Evolutionary conservation across 2,329 filamentous ascomycete species (phyloP).

Genomic region (Colletotrichum cereale): DNA sequence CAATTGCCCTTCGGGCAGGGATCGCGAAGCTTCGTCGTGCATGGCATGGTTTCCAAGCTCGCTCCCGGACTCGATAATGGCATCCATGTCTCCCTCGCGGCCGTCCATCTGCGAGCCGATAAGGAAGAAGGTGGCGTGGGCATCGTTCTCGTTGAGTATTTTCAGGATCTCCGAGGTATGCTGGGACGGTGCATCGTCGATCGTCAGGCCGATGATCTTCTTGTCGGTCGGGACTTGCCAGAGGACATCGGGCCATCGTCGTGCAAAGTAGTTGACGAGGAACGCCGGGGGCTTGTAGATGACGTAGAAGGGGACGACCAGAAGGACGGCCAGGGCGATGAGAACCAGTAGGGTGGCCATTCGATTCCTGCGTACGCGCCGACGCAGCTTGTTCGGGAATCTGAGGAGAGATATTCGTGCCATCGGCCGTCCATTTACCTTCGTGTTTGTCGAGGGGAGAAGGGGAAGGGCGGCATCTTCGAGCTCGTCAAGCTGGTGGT

Average conservation of each 20-base stretch:
- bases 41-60: constrained; percentile 91
- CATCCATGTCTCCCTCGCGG: constrained; percentile 65
- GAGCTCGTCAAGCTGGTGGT: constrained; percentile 6
- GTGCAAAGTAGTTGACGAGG: constrained; percentile 78
- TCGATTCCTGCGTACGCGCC: constrained; percentile 68
- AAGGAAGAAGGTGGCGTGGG: constrained; percentile 87
- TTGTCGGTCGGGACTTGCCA: constrained; percentile 73
- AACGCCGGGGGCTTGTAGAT: constrained; percentile 82
- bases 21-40: constrained; percentile 82
- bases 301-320: constrained; percentile 55
- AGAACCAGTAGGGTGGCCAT: constrained; percentile 66
- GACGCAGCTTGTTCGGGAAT: constrained; percentile 68
- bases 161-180: constrained; percentile 79
- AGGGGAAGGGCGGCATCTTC: neutral
- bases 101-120: constrained; percentile 82
- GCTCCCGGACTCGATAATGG: constrained; percentile 71
- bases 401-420: constrained; percentile 62
- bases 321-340: constrained; percentile 50
- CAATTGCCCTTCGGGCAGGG: constrained; percentile 70
- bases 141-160: constrained; percentile 74
- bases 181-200: constrained; percentile 86
- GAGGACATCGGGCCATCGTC: constrained; percentile 81
- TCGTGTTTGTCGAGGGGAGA: constrained; percentile 19
- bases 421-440: constrained; percentile 36
- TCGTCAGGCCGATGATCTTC: constrained; percentile 83